Conservation (phyloP, 2,329 filamentous ascomycete species). For the Pyrenophora graminea region DNA sequence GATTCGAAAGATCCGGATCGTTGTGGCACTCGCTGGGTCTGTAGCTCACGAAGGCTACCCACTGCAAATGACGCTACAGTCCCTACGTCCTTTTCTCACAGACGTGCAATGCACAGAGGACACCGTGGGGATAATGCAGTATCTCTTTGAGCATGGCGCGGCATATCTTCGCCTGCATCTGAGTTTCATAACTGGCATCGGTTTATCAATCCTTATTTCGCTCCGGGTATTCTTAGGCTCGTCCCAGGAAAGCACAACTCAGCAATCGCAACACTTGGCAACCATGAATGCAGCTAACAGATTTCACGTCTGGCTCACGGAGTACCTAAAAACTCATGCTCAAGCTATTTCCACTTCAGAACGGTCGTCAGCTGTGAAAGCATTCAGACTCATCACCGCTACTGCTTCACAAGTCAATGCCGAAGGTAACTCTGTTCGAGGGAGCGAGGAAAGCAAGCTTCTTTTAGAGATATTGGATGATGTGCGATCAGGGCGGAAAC, state of each 20-base stretch:
- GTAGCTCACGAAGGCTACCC: conserved; percentile 79
- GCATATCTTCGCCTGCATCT: conserved; percentile 67
- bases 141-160: conserved; percentile 72
- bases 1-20: conserved; percentile 79
- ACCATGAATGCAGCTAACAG: conserved; percentile 75
- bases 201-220: conserved; percentile 77
- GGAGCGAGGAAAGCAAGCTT: conserved; percentile 76
- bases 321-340: conserved; percentile 64
- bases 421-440: conserved; percentile 70
- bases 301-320: conserved; percentile 79
- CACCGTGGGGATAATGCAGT: conserved; percentile 82
- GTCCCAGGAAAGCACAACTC: conserved; percentile 76
- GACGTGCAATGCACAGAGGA: conserved; percentile 90
- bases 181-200: conserved; percentile 79
- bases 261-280: conserved; percentile 78
- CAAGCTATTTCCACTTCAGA: conserved; percentile 27
- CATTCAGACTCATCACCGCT: conserved; percentile 69
- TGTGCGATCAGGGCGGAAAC: conserved; percentile 61
- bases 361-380: conserved; percentile 46
- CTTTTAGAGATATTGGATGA: conserved; percentile 81
- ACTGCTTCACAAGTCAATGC: conserved; percentile 70
- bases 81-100: conserved; percentile 75
- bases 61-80: conserved; percentile 85
- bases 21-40: conserved; percentile 76
- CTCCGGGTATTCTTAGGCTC: conserved; percentile 75